Evolutionary conservation across 169 alveolate species (phyloP), one percentile per base, ranked within the genome.

Genomic region (Amoebophrya sp.): DNA sequence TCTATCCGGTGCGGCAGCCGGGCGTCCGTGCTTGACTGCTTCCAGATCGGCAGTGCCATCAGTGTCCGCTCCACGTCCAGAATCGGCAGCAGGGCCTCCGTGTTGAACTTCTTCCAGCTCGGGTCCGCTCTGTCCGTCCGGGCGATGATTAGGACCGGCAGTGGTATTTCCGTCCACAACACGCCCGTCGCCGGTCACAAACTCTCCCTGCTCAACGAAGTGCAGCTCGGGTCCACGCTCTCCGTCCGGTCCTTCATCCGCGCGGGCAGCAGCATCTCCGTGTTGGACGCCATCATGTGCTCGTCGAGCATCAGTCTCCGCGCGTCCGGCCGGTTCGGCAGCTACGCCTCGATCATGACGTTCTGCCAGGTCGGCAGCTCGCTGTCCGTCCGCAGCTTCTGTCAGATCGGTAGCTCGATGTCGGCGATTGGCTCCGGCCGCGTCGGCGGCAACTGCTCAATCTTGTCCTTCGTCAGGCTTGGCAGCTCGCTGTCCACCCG

Each of bases 281-380:
- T 77, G 39, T 40, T 33, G 40, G 33, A 33, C 39, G 29, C 33
- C 29, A 39, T 40, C 29, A 77, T 23, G 23, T 40, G 23, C 40
- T 39, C 41, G 18, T n/a, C 41, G 14, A 33, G 90, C 40, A 1
- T 77, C n/a, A 77, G 90, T 23, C 41, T 77, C 90, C 33, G 33
- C 41, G 40, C 33, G 29, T 1, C 3, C 39, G 40, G 33, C 40
- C 23, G 29, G 32, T 77, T 77, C 90, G 90, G 90, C 40, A 77
- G 90, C 90, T 77, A 39, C 33, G 10, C 33, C 41, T 77, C 90
- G 47, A n/a, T n/a, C n/a, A n/a, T n/a, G n/a, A n/a, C n/a, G n/a
- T n/a, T n/a, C n/a, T n/a, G n/a, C n/a, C n/a, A n/a, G n/a, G n/a
- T n/a, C n/a, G n/a, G n/a, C n/a, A n/a, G n/a, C n/a, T n/a, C n/a